Evolutionary conservation across 225 moss, liverwort and hornwort species (phyloP).

Genomic region (Antitrichia curtipendula): DNA sequence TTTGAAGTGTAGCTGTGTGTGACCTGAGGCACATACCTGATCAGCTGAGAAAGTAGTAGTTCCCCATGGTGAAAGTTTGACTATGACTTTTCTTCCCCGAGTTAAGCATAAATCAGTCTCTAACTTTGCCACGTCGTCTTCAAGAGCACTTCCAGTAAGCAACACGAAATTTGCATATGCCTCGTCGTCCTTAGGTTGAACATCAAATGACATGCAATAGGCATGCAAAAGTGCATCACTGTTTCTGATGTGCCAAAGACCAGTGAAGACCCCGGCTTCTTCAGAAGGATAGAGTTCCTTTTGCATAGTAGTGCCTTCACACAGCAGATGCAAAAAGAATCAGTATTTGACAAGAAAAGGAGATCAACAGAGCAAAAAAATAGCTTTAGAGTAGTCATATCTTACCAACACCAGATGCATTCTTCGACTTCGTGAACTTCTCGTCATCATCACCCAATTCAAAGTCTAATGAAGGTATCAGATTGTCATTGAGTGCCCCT

Average conservation of each 20-base stretch:
- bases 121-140: constrained; percentile 64
- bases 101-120: constrained; percentile 38
- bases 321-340: background rate
- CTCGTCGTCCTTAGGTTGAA: constrained; percentile 20
- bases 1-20: background rate
- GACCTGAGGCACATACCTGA: constrained; percentile 19
- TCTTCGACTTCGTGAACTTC: constrained; percentile 26
- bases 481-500: constrained; percentile 62
- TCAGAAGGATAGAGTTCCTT: constrained; percentile 72
- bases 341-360: background rate
- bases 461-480: constrained; percentile 57
- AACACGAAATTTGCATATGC: constrained; percentile 47
- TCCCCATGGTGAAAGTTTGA: constrained; percentile 36
- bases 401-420: constrained; percentile 52
- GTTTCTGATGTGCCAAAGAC: constrained; percentile 33
- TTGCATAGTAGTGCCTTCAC: constrained; percentile 64
- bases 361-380: background rate
- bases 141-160: constrained; percentile 47
- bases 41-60: constrained; percentile 16
- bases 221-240: constrained; percentile 28
- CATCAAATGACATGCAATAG: constrained; percentile 49
- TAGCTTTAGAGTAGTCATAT: background rate
- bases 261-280: constrained; percentile 32
- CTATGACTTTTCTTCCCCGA: constrained; percentile 32
- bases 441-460: constrained; percentile 29